Base-by-base conservation (phyloP, 2,329 filamentous ascomycete genomes). In the Arthrinium phaeospermum region DNA sequence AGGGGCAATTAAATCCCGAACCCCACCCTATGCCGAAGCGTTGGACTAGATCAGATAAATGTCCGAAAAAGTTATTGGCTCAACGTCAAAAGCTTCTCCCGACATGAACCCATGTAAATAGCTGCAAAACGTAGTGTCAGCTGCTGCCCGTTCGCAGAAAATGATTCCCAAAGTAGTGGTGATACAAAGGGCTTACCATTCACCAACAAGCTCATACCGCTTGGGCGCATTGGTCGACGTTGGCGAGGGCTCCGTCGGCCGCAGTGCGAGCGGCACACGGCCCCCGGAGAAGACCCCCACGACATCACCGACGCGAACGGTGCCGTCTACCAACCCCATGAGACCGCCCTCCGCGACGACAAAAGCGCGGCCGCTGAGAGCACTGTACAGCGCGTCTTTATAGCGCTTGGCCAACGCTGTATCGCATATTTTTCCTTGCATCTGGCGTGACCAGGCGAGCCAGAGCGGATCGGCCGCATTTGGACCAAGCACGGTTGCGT, bases 301-400 rank as follows among this genome's bases (percentile, higher is more conserved):
- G 19, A 61, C 24, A 22, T 61, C 53, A 6, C 53, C 53, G 53
- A 22, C 14, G 6, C n/a, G 53, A 5, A 61, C 53, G 53, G 24
- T 34, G 53, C 53, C 53, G 8, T 61, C 53, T 12, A 61, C 53
- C 14, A 71, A 41, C 51, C 69, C 69, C n/a, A 71, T 47, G n/a
- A 53, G n/a, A 41, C 69, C 69, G 74, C n/a, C 69, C 14, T 57
- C 69, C 22, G 57, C 37, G 51, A 71, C 49, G n/a, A 67, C 49
- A 16, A 71, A 61, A 0, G 69, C 22, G 5, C 49, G 47, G 6
- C 53, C 53, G 24, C 53, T 61, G 13, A 61, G 13, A 6, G 53
- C 53, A 30, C 53, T 27, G 53, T 61, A 61, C 30, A 61, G 53
- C 24, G 53, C 53, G 53, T 24, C 19, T 8, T 19, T 34, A 24